Percentiles rank a stretch among this genome's conserved stretches.
These are phyloP conservation scores for Celoporthe dispersa DNA, from an alignment of 2,329 filamentous ascomycete genomes.

Conservation along the genomic window DNA sequence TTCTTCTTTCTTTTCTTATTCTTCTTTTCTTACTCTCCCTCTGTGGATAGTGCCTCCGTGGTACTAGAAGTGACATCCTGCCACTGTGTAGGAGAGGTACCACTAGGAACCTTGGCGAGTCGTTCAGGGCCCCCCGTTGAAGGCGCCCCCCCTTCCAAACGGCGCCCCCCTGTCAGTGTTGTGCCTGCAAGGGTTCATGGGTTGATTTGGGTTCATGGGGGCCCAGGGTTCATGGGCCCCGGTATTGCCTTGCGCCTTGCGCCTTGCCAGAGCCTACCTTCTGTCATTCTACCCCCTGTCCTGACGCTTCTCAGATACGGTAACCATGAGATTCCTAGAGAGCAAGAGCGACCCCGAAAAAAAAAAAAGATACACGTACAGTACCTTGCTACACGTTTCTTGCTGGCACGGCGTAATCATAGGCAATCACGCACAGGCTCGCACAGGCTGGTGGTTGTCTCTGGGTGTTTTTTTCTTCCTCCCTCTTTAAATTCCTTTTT, in stretches of 20 bases:
- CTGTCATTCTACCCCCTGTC: slow-evolving; percentile 2
- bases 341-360: background rate
- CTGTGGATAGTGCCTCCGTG: background rate
- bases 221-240: slow-evolving; percentile 5
- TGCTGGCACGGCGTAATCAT: slow-evolving; percentile 20
- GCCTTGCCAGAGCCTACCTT: slow-evolving; percentile 8
- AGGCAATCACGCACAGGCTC: slow-evolving; percentile 8
- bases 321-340: background rate
- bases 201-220: slow-evolving; percentile 5
- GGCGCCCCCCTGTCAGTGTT: slow-evolving; percentile 6
- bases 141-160: background rate
- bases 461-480: background rate
- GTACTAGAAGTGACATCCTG: background rate
- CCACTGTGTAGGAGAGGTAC: background rate
- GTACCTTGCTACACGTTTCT: slow-evolving; percentile 14
- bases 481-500: background rate
- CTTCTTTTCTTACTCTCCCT: background rate
- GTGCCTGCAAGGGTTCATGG: slow-evolving; percentile 14
- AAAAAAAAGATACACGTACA: background rate
- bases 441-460: slow-evolving; percentile 1
- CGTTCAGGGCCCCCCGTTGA: slow-evolving; percentile 9
- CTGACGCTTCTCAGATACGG: slow-evolving; percentile 7
- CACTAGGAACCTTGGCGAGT: background rate
- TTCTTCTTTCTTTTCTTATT: background rate
- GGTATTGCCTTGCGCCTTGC: slow-evolving; percentile 16